These are phyloP conservation scores for Rhodotorula sp. DNA, from an alignment of 1,284 basidiomycete species.

Conservation along the genomic window DNA sequence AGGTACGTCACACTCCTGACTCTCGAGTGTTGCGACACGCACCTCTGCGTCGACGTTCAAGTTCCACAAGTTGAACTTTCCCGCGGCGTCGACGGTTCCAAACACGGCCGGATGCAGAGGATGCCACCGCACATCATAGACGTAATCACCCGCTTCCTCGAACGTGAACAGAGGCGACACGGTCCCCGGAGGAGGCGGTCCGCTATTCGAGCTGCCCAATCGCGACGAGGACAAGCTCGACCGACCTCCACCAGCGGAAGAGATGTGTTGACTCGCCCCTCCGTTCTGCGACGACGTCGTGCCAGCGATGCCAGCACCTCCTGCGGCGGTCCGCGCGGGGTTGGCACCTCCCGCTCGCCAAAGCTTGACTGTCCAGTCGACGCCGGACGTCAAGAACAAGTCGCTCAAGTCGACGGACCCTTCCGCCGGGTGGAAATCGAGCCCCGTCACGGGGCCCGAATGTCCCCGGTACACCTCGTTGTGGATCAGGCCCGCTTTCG, in stretches of 20 bases:
- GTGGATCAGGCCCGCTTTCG: constrained; percentile 90
- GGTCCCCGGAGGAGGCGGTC: constrained; percentile 22
- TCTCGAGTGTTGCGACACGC: constrained; percentile 42
- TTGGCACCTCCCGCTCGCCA: constrained; percentile 56
- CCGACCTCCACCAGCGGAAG: constrained; percentile 45
- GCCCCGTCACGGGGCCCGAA: constrained; percentile 84
- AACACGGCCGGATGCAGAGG: constrained; percentile 91
- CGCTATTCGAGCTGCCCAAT: constrained; percentile 9
- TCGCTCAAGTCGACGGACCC: constrained; percentile 94
- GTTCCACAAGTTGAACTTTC: constrained; percentile 95
- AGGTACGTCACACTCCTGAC: not conserved
- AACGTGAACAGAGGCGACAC: constrained; percentile 81
- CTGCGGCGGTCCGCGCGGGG: not conserved
- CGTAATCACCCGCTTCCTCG: constrained; percentile 95
- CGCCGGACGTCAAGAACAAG: constrained; percentile 83
- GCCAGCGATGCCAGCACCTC: not conserved
- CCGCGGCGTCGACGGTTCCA: constrained; percentile 87
- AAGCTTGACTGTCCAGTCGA: constrained; percentile 94
- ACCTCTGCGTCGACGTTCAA: constrained; percentile 92
- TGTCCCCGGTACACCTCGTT: constrained; percentile 90
- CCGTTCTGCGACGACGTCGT: not conserved
- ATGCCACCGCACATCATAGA: constrained; percentile 99
- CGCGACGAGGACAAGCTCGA: not conserved
- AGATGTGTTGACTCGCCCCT: not conserved
- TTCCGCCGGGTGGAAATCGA: constrained; percentile 84